Percentiles rank a stretch among this genome's conserved stretches.
phyloP scores from a whole-genome alignment of 2,329 filamentous ascomycete genomes.

The Rhynchosporium agropyri region DNA sequence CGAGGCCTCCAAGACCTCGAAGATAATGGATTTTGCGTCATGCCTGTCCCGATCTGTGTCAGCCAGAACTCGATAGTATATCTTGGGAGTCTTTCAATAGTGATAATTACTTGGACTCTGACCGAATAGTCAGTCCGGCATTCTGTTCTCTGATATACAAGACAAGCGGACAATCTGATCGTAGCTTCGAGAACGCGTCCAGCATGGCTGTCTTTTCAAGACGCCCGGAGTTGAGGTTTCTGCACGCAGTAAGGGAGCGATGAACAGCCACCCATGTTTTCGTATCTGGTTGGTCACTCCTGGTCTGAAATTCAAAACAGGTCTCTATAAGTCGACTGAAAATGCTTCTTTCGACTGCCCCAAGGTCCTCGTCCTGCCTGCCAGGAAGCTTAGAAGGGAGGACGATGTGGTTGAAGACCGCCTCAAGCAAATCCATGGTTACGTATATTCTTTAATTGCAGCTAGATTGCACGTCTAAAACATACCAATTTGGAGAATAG shows the following conservation, averaged over 20 bases:
- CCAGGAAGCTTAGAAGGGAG: constrained; percentile 48
- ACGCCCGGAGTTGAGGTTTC: constrained; percentile 28
- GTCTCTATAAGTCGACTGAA: constrained; percentile 37
- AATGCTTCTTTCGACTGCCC: constrained; percentile 39
- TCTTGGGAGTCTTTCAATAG: constrained; percentile 4
- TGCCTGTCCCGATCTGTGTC: constrained; percentile 31
- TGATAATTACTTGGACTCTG: constrained; percentile 40
- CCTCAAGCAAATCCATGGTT: constrained; percentile 25
- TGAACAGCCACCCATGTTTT: constrained; percentile 29
- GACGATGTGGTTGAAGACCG: constrained; percentile 48
- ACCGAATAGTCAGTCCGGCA: constrained; percentile 49
- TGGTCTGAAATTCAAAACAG: constrained; percentile 26
- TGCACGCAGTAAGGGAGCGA: constrained; percentile 28
- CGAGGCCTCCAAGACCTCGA: constrained; percentile 65
- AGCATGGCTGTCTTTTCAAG: constrained; percentile 38
- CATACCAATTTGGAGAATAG: no score
- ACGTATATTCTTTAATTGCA: not conserved
- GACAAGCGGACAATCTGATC: constrained; percentile 43
- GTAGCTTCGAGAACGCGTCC: constrained; percentile 38
- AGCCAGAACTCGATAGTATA: constrained; percentile 17
- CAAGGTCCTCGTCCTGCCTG: constrained; percentile 41
- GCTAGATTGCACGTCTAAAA: no score
- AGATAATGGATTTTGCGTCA: constrained; percentile 44
- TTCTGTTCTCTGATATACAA: constrained; percentile 53
- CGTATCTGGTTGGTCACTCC: constrained; percentile 27